Percentiles rank a stretch among this genome's conserved stretches.
These are phyloP conservation scores for Articulospora tetracladia DNA, from an alignment of 495 filamentous ascomycete species.

Conservation along the genomic window DNA sequence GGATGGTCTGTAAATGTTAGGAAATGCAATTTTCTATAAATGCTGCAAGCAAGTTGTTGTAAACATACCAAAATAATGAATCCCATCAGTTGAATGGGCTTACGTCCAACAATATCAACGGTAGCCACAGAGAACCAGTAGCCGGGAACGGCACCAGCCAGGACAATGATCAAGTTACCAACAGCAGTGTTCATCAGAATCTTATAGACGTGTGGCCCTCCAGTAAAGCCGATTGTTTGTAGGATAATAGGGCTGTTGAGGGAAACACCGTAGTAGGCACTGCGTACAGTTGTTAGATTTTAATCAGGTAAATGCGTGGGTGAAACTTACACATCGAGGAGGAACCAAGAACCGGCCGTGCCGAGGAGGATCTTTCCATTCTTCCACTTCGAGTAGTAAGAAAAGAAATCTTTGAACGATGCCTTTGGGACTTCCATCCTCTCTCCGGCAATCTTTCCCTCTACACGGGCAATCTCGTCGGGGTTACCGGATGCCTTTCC, in stretches of 20 bases:
- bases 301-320: neutral
- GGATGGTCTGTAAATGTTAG: conserved; percentile 38
- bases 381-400: conserved; percentile 61
- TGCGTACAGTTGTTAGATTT: neutral
- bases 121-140: conserved; percentile 72
- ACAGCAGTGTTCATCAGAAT: conserved; percentile 65
- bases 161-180: conserved; percentile 70
- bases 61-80: conserved; percentile 52
- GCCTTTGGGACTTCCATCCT: conserved; percentile 46
- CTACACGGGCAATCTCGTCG: conserved; percentile 54
- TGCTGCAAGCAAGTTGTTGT: neutral
- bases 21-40: neutral
- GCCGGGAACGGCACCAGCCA: conserved; percentile 71
- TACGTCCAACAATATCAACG: conserved; percentile 63
- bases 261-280: conserved; percentile 20
- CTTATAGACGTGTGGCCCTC: conserved; percentile 53
- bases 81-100: conserved; percentile 65
- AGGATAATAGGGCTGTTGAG: conserved; percentile 72
- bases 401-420: conserved; percentile 59
- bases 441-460: neutral
- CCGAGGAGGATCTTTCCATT: conserved; percentile 68
- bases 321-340: conserved; percentile 52
- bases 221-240: conserved; percentile 62
- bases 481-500: conserved; percentile 53
- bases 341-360: conserved; percentile 76